A percentile compares a stretch with the other conserved stretches of the same genome.
These are phyloP conservation scores for Coleophoma crateriformis DNA, from an alignment of 2,329 filamentous ascomycete genomes.

Conservation along the genomic window DNA sequence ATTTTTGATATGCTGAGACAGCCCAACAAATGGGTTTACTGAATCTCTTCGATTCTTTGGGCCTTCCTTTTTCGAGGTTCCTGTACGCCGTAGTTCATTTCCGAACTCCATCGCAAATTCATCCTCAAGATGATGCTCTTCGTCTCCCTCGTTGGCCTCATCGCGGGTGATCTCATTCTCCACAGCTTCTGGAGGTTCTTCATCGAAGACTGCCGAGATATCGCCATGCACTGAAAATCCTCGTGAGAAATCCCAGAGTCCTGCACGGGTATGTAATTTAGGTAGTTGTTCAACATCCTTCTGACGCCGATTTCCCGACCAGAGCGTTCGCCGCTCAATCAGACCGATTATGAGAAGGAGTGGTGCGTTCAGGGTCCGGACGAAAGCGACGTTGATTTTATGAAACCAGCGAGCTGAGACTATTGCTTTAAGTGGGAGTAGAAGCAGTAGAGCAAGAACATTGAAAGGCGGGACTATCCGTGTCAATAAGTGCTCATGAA, in stretches of 20 bases:
- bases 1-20: constrained; percentile 15
- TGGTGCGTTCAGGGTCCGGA: constrained; percentile 70
- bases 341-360: constrained; percentile 66
- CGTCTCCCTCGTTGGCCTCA: constrained; percentile 4
- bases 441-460: constrained; percentile 66
- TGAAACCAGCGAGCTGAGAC: constrained; percentile 82
- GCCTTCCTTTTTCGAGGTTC: constrained; percentile 5
- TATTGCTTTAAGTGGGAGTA: constrained; percentile 74
- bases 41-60: constrained; percentile 18
- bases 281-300: constrained; percentile 17
- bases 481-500: background rate
- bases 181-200: constrained; percentile 18
- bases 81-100: background rate
- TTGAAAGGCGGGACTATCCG: constrained; percentile 65
- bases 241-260: constrained; percentile 21
- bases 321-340: constrained; percentile 65
- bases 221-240: constrained; percentile 24
- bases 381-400: constrained; percentile 76
- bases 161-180: constrained; percentile 16
- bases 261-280: constrained; percentile 8
- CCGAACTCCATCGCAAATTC: constrained; percentile 15
- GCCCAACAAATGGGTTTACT: constrained; percentile 19
- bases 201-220: constrained; percentile 25
- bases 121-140: constrained; percentile 9
- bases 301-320: constrained; percentile 32